Evolutionary conservation across 805 yeast genomes (phyloP).

Genomic region (Metschnikowia santaceciliae): DNA sequence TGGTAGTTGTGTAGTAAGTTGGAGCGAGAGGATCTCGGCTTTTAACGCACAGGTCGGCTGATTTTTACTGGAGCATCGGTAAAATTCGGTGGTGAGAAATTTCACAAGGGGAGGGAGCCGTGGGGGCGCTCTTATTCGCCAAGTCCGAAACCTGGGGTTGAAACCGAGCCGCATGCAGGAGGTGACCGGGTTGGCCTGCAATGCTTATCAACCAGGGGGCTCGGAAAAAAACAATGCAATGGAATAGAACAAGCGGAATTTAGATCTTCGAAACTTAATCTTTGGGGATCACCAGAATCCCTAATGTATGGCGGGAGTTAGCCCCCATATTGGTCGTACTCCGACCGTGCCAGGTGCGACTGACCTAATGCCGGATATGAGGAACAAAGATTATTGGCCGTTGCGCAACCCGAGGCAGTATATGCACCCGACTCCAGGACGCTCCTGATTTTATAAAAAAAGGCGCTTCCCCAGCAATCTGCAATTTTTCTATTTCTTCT

Average conservation of each 20-base stretch:
- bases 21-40: background rate
- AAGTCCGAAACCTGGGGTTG: conserved; percentile 24
- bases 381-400: conserved; percentile 8
- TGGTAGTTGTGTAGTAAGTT: no score
- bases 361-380: conserved; percentile 1
- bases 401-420: conserved; percentile 9
- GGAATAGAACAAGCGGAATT: background rate
- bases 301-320: background rate
- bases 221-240: background rate
- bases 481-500: conserved; percentile 10
- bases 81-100: background rate
- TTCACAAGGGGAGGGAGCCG: conserved; percentile 9
- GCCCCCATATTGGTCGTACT: background rate
- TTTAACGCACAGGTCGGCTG: background rate
- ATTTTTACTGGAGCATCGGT: conserved; percentile 2
- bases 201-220: background rate
- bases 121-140: conserved; percentile 18
- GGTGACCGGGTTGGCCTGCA: background rate
- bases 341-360: conserved; percentile 1
- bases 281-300: background rate
- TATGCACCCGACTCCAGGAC: conserved; percentile 10
- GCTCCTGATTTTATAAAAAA: conserved; percentile 7
- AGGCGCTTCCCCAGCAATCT: conserved; percentile 12
- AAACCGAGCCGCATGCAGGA: conserved; percentile 11
- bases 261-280: background rate